Base-by-base conservation (phyloP, 371 early-diverging fungal genomes). In the Polyrhizophydium stewartii region DNA sequence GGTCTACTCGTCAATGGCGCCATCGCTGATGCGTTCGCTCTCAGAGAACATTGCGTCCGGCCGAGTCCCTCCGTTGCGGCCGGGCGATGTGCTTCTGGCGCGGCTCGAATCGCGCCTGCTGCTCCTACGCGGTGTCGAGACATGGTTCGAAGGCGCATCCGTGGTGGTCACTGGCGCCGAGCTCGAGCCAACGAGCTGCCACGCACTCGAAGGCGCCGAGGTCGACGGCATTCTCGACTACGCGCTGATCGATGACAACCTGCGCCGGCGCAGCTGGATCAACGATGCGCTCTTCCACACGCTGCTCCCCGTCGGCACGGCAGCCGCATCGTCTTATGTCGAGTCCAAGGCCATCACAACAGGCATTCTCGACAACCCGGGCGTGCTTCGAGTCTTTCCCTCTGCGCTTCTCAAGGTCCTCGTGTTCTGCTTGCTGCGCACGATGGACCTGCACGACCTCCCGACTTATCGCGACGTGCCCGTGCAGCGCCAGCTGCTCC, bases 161-260 rank as follows among this genome's bases (percentile, higher is more conserved):
- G 60, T 70, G 32, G 24, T 64, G n/a, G 55, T 75, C 0, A 56
- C 64, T 1, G 74, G 73, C 0, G 55, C 67, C 9, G 78, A 74
- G 55, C 62, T 73, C 47, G 67, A 71, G 38, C 71, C 71, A 1
- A 77, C 78, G 22, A 71, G 72, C 55, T 74, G 78, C 55, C 78
- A 77, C 56, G 70, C 73, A 16, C 51, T 71, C 1, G 78, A 77
- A 56, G 68, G 69, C 1, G 51, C 70, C 16, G 63, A 62, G 5
- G 63, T 76, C 21, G 73, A 73, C 25, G 62, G 60, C n/a, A 53
- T 73, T 37, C 33, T 67, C 21, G 69, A 68, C 17, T 38, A 50
- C 30, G 52, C 32, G 13, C 53, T 53, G 13, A n/a, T 53, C n/a
- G 6, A 6, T 31, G 53, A 53, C 24, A n/a, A 16, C 3, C 5